Evolutionary conservation across 2,329 filamentous ascomycete species (phyloP).

Genomic region (Colletotrichum godetiae): DNA sequence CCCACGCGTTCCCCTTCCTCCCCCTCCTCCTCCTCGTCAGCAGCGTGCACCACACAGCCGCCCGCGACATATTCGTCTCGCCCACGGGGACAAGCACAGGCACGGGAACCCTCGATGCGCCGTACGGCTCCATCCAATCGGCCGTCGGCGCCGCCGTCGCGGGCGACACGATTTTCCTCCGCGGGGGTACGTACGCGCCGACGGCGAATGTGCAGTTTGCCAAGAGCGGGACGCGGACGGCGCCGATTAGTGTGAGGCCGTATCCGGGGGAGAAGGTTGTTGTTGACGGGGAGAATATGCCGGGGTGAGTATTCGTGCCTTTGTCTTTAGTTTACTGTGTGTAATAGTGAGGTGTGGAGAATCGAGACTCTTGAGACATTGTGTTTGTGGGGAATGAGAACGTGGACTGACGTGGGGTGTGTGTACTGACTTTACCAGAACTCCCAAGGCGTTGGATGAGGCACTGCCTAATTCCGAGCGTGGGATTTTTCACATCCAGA

Average conservation of each 20-base stretch:
- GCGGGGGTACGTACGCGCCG: constrained; percentile 54
- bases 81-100: constrained; percentile 49
- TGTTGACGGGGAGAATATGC: constrained; percentile 55
- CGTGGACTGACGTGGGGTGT: background rate
- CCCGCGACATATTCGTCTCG: constrained; percentile 51
- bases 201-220: constrained; percentile 56
- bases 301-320: constrained; percentile 39
- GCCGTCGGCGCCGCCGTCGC: constrained; percentile 54
- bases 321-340: too few species aligned
- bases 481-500: constrained; percentile 57
- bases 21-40: background rate
- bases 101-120: constrained; percentile 48
- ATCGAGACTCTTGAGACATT: too few species aligned
- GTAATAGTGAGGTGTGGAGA: too few species aligned
- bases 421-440: constrained; percentile 37
- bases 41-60: background rate
- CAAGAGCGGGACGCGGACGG: constrained; percentile 50
- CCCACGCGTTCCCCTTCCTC: too few species aligned
- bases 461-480: constrained; percentile 51
- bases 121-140: constrained; percentile 54
- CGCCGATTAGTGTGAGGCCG: constrained; percentile 51
- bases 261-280: constrained; percentile 55
- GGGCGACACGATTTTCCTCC: constrained; percentile 55
- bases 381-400: too few species aligned
- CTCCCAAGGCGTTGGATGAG: constrained; percentile 51